Percentiles rank a stretch among this genome's conserved stretches.
Evolutionary conservation across 208 protist genomes (phyloP).

Genomic region (Acanthamoeba royreba): DNA sequence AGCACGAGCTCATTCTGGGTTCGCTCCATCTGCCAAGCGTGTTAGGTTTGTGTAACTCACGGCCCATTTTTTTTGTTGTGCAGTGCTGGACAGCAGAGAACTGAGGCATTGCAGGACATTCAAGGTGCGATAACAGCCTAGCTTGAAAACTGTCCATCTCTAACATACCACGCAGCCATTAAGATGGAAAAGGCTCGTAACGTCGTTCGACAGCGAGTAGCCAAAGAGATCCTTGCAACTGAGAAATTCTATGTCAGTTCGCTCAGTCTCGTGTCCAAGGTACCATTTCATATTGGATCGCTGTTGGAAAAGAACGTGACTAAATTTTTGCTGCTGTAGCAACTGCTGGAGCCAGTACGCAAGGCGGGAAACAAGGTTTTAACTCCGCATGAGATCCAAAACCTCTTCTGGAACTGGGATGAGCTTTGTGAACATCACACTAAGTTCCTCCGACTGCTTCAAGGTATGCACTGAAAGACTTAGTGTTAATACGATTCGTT

Average conservation of each 20-base stretch:
- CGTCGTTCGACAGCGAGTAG: background rate
- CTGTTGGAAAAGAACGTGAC: background rate
- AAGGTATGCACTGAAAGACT: background rate
- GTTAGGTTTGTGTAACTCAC: no score
- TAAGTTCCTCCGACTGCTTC: background rate
- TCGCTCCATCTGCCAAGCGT: no score
- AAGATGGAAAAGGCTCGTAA: background rate
- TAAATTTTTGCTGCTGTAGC: no score
- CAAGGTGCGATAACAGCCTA: background rate
- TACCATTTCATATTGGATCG: background rate
- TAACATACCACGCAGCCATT: no score
- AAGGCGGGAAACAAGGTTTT: background rate
- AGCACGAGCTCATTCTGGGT: no score
- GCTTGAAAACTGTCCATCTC: no score
- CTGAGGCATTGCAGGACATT: background rate
- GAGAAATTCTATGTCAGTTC: background rate
- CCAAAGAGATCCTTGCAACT: background rate
- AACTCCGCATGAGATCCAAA: background rate
- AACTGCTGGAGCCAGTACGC: background rate
- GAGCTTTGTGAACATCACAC: background rate
- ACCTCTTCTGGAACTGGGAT: slow-evolving; percentile 12
- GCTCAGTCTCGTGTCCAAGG: background rate
- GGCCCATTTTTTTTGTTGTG: no score
- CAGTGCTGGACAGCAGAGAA: background rate
- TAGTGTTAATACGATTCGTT: background rate